These are phyloP conservation scores for Blastomyces gilchristii DNA, from an alignment of 2,329 filamentous ascomycete species.

Conservation along the genomic window DNA sequence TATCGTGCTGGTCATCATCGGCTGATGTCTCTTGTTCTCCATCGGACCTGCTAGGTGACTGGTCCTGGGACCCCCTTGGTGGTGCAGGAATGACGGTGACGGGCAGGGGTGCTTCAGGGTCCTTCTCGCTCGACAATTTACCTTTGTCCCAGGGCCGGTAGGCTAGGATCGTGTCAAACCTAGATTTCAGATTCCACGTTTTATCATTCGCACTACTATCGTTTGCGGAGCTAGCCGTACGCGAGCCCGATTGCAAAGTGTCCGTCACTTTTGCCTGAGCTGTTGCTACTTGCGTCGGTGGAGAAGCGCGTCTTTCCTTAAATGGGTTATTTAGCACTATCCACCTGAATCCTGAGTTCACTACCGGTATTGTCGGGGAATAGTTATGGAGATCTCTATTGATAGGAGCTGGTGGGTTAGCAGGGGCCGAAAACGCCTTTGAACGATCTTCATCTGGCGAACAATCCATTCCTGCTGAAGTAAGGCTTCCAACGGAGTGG, in stretches of 20 bases:
- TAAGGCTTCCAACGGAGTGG: slow-evolving; percentile 44
- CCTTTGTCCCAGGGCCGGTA: slow-evolving; percentile 40
- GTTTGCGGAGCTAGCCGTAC: neutral
- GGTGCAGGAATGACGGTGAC: slow-evolving; percentile 54
- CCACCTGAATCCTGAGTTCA: slow-evolving; percentile 35
- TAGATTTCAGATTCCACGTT: slow-evolving; percentile 35
- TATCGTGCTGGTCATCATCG: neutral
- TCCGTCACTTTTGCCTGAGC: slow-evolving; percentile 40
- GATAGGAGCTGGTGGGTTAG: slow-evolving; percentile 11
- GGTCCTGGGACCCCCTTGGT: slow-evolving; percentile 43
- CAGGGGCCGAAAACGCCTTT: slow-evolving; percentile 16
- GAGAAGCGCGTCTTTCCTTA: slow-evolving; percentile 46
- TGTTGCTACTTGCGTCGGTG: slow-evolving; percentile 50
- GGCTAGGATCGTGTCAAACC: slow-evolving; percentile 39
- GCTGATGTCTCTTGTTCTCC: neutral
- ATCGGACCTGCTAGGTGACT: slow-evolving; percentile 38
- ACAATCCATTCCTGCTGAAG: slow-evolving; percentile 32
- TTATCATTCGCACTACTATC: slow-evolving; percentile 32
- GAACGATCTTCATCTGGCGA: slow-evolving; percentile 24
- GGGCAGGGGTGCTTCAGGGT: slow-evolving; percentile 37
- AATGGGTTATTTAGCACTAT: slow-evolving; percentile 47
- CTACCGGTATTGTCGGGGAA: slow-evolving; percentile 23
- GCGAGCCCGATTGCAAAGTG: slow-evolving; percentile 3
- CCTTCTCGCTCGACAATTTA: slow-evolving; percentile 28
- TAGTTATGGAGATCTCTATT: slow-evolving; percentile 22